Percentiles rank a stretch among this genome's conserved stretches.
These are phyloP conservation scores for Breynia disticha DNA, from an alignment of 441 rosid genomes.

Conservation along the genomic window DNA sequence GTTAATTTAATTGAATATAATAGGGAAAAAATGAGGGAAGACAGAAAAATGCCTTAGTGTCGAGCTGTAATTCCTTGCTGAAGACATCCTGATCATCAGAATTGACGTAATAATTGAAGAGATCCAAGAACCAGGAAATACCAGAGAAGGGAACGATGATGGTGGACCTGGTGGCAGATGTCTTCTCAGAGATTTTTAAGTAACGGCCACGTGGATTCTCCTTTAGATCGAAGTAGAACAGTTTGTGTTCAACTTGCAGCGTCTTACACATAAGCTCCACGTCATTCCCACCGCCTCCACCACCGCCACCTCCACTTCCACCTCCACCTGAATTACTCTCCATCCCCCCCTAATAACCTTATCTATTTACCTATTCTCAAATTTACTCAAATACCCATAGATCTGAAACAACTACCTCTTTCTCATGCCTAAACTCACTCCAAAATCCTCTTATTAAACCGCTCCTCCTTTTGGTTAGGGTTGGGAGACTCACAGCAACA, in stretches of 20 bases:
- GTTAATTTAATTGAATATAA: not conserved
- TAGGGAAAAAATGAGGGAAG: not conserved
- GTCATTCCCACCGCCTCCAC: conserved; percentile 50
- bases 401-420: too few species aligned
- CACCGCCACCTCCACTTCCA: conserved; percentile 21
- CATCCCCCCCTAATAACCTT: conserved; percentile 18
- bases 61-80: conserved; percentile 93
- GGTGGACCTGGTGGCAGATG: conserved; percentile 93
- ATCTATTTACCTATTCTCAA: too few species aligned
- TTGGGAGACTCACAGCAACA: too few species aligned
- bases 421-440: too few species aligned
- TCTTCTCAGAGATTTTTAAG: conserved; percentile 89
- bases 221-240: conserved; percentile 91
- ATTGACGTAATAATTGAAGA: conserved; percentile 84
- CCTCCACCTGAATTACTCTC: conserved; percentile 58
- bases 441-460: too few species aligned
- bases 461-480: too few species aligned
- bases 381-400: too few species aligned
- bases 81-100: conserved; percentile 79
- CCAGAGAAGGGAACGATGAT: conserved; percentile 93
- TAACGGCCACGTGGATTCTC: conserved; percentile 96
- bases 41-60: conserved; percentile 45
- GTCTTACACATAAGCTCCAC: conserved; percentile 91
- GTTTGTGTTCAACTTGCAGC: conserved; percentile 91
- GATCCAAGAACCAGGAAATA: conserved; percentile 94